These are phyloP conservation scores for Rhynchospora breviuscula DNA, from an alignment of 176 grass and related monocot genomes.

Conservation along the genomic window DNA sequence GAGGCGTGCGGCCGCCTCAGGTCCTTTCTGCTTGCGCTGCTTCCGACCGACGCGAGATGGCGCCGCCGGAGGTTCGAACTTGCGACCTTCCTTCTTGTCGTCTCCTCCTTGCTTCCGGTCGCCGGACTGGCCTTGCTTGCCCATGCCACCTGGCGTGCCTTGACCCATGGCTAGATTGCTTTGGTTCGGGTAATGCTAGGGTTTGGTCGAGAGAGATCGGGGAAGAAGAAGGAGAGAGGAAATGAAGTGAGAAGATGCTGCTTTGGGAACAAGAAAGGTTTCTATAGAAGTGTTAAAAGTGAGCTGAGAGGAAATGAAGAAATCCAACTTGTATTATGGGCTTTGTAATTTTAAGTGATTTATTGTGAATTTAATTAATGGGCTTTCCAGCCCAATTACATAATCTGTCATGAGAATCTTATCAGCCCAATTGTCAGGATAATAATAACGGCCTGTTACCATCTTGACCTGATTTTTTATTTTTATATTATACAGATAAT, in stretches of 20 bases:
- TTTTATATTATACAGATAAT: no score
- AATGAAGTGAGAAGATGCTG: slow-evolving; percentile 1
- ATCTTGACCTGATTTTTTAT: no score
- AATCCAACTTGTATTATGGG: background rate
- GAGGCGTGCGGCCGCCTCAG: slow-evolving; percentile 69
- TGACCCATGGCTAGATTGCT: slow-evolving; percentile 49
- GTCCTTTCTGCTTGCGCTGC: slow-evolving; percentile 72
- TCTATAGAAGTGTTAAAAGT: background rate
- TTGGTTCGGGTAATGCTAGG: slow-evolving; percentile 24
- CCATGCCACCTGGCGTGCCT: slow-evolving; percentile 58
- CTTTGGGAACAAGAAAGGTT: slow-evolving; percentile 31
- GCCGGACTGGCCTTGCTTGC: slow-evolving; percentile 40
- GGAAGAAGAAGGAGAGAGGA: slow-evolving; percentile 4
- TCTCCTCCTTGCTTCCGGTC: slow-evolving; percentile 54
- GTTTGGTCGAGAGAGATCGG: slow-evolving; percentile 15
- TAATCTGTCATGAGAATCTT: background rate
- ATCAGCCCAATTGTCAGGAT: no score
- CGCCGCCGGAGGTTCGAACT: slow-evolving; percentile 72
- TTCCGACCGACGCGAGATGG: slow-evolving; percentile 78
- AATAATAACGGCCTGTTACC: no score
- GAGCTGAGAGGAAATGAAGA: background rate
- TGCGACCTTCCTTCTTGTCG: slow-evolving; percentile 64
- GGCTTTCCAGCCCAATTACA: background rate
- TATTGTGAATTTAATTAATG: background rate
- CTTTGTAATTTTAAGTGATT: background rate